Conservation (phyloP, 163 green algal genomes). For the Chlamydomonas reinhardtii region DNA sequence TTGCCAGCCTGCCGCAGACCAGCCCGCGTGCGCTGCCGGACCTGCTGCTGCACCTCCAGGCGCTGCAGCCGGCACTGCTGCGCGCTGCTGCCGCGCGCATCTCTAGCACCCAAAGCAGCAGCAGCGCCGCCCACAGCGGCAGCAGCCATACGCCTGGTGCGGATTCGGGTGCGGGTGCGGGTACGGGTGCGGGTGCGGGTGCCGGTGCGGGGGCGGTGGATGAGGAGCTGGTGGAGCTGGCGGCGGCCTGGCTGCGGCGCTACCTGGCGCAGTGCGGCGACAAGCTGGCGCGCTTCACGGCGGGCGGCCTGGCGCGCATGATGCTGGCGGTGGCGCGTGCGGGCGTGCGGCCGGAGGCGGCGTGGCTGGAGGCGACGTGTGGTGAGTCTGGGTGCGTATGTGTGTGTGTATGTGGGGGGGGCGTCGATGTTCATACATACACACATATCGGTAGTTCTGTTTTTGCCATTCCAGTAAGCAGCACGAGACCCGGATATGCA, state of each 20-base stretch:
- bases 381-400: too few species aligned
- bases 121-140: not conserved
- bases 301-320: slow-evolving; percentile 35
- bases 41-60: not conserved
- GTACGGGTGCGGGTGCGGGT: too few species aligned
- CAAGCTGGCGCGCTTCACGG: slow-evolving; percentile 29
- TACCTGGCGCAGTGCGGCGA: slow-evolving; percentile 20
- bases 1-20: slow-evolving; percentile 3
- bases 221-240: slow-evolving; percentile 4
- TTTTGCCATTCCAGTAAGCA: too few species aligned
- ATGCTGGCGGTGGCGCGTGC: slow-evolving; percentile 27
- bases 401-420: too few species aligned
- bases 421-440: too few species aligned
- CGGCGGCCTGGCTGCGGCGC: slow-evolving; percentile 4
- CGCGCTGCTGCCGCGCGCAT: too few species aligned
- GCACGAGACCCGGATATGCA: too few species aligned
- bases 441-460: too few species aligned
- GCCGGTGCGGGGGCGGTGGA: not conserved
- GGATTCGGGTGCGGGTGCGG: not conserved
- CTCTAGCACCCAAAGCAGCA: not conserved
- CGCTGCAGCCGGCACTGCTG: not conserved
- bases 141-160: not conserved
- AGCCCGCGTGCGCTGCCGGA: slow-evolving; percentile 13
- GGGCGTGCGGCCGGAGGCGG: not conserved
- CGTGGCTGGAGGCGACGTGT: slow-evolving; percentile 29